These are phyloP conservation scores for sunflower (Helianthus annuus) DNA, from an alignment of 129 eudicot genomes.

Conservation along the genomic window DNA sequence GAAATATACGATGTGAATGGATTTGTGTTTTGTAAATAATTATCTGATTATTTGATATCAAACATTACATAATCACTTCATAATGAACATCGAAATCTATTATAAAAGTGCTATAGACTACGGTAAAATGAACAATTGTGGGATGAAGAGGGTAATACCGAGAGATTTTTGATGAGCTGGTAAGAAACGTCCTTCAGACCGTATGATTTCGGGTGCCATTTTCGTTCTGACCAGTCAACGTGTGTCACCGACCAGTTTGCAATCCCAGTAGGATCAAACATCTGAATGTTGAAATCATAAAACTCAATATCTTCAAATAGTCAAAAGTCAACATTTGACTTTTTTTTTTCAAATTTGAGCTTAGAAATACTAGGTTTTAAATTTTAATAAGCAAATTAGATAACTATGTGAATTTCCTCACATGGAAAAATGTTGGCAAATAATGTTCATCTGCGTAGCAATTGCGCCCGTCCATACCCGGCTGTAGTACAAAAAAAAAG, in stretches of 20 bases:
- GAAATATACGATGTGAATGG: background rate
- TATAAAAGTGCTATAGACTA: background rate
- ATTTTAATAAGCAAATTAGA: background rate
- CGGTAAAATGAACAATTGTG: slow-evolving; percentile 5
- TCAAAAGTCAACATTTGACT: slow-evolving; percentile 6
- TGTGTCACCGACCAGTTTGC: slow-evolving; percentile 93
- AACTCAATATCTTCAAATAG: background rate
- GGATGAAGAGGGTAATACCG: slow-evolving; percentile 41
- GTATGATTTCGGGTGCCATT: slow-evolving; percentile 94
- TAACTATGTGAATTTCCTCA: slow-evolving; percentile 22
- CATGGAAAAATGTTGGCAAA: slow-evolving; percentile 81
- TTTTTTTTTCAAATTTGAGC: background rate
- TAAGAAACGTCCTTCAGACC: slow-evolving; percentile 54
- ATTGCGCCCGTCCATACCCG: slow-evolving; percentile 83
- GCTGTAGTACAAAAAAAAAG: slow-evolving; percentile 42
- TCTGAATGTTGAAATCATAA: slow-evolving; percentile 42
- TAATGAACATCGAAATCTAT: background rate
- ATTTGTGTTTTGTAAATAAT: background rate
- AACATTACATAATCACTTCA: background rate
- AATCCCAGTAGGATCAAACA: slow-evolving; percentile 84
- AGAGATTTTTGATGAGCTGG: slow-evolving; percentile 61
- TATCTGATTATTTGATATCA: background rate
- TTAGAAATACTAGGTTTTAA: slow-evolving; percentile 3
- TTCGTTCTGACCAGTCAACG: slow-evolving; percentile 98
- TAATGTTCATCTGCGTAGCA: slow-evolving; percentile 96